Evolutionary conservation across 192 early-diverging fungal genomes (phyloP).

Genomic region (Phycomyces blakesleeanus): DNA sequence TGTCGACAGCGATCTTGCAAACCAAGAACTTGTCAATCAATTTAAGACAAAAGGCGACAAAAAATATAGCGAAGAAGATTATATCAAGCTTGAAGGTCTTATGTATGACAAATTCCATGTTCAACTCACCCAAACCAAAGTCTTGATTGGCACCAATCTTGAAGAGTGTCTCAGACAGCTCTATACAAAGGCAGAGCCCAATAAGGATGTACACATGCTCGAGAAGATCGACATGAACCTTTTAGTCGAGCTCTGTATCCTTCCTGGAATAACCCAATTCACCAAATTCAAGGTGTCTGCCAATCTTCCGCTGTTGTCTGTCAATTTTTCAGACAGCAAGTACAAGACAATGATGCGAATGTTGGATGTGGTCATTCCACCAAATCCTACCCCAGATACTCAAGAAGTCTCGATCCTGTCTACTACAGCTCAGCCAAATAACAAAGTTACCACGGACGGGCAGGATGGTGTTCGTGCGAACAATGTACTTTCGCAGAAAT

Average conservation of each 20-base stretch:
- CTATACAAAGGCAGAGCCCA: conserved; percentile 29
- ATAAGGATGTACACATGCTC: conserved; percentile 52
- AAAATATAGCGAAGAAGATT: conserved; percentile 51
- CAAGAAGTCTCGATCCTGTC: conserved; percentile 15
- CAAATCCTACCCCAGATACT: conserved; percentile 1
- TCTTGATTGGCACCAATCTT: conserved; percentile 54
- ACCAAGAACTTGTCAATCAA: conserved; percentile 52
- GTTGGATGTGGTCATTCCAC: conserved; percentile 59
- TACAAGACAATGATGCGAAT: conserved; percentile 77
- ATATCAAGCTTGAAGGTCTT: conserved; percentile 56
- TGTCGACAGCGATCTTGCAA: conserved; percentile 69
- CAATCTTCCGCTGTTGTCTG: conserved; percentile 62
- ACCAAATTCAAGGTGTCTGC: conserved; percentile 67
- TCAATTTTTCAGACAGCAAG: conserved; percentile 80
- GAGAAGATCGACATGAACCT: conserved; percentile 70
- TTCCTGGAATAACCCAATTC: conserved; percentile 62
- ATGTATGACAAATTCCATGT: conserved; percentile 83
- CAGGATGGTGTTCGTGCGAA: not conserved
- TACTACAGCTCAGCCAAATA: not conserved
- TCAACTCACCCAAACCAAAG: conserved; percentile 63
- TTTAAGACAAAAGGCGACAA: conserved; percentile 58
- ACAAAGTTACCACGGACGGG: conserved; percentile 10
- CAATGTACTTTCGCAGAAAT: conserved; percentile 3
- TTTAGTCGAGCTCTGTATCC: conserved; percentile 67
- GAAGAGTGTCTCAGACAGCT: conserved; percentile 19